Conservation (phyloP, 2,329 filamentous ascomycete species). For the Capronia epimyces region DNA sequence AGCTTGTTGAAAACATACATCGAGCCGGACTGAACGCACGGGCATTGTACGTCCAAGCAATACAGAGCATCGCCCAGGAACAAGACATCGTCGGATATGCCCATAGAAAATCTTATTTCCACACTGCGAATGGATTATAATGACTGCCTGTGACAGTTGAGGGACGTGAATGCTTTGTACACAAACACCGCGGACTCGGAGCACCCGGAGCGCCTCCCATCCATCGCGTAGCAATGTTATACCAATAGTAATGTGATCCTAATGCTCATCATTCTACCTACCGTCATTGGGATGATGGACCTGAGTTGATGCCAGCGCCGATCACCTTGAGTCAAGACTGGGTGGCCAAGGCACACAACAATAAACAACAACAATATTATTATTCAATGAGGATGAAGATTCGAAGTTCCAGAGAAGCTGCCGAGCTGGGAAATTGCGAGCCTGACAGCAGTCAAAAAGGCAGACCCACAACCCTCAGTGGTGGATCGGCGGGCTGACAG, state of each 20-base stretch:
- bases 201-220: too few relatives aligned
- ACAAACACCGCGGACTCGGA: too few relatives aligned
- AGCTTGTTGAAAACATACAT: background rate
- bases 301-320: background rate
- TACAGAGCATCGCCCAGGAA: too few relatives aligned
- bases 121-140: too few relatives aligned
- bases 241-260: too few relatives aligned
- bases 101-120: too few relatives aligned
- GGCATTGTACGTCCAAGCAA: background rate
- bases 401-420: background rate
- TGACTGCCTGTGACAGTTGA: too few relatives aligned
- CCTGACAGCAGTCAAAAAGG: slow-evolving; percentile 1
- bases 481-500: background rate
- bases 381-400: background rate
- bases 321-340: background rate
- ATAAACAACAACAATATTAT: background rate
- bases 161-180: too few relatives aligned
- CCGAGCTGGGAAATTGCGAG: slow-evolving; percentile 3
- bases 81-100: too few relatives aligned
- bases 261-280: too few relatives aligned
- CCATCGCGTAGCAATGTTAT: too few relatives aligned
- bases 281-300: too few relatives aligned
- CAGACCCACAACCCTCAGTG: background rate
- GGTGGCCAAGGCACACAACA: background rate
- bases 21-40: background rate